These are phyloP conservation scores for Dothiorella sarmentorum DNA, from an alignment of 2,329 filamentous ascomycete genomes.

Conservation along the genomic window DNA sequence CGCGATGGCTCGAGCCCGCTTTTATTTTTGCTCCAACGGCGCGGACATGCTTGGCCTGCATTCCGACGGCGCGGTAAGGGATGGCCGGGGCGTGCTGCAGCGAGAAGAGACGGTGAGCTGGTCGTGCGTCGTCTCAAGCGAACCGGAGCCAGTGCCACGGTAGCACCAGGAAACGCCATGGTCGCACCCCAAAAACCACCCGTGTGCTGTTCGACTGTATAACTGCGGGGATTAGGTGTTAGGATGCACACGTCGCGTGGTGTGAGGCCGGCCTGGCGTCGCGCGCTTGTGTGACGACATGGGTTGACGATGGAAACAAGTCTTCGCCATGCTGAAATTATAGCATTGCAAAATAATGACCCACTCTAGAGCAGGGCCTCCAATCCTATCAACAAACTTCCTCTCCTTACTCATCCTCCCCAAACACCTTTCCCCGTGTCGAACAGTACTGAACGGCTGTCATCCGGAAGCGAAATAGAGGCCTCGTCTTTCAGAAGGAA, in stretches of 20 bases:
- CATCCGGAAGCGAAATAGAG: slow-evolving; percentile 9
- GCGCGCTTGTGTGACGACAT: neutral
- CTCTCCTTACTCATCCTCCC: neutral
- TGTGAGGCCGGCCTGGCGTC: slow-evolving; percentile 11
- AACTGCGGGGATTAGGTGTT: slow-evolving; percentile 5
- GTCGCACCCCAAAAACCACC: neutral
- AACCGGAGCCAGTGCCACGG: slow-evolving; percentile 7
- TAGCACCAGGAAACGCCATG: slow-evolving; percentile 1
- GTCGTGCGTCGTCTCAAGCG: slow-evolving; percentile 13
- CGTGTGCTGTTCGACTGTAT: neutral
- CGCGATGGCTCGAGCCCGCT: slow-evolving; percentile 4
- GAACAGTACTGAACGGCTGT: slow-evolving; percentile 9
- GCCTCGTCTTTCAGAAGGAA: slow-evolving; percentile 1
- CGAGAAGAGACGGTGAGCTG: slow-evolving; percentile 10
- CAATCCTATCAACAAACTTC: slow-evolving; percentile 4
- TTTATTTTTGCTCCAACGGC: slow-evolving; percentile 2
- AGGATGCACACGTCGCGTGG: slow-evolving; percentile 9
- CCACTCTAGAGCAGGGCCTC: slow-evolving; percentile 1
- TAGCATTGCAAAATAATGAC: slow-evolving; percentile 9
- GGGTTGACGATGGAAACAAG: too few relatives aligned
- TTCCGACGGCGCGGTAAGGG: slow-evolving; percentile 12
- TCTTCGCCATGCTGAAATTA: slow-evolving; percentile 12
- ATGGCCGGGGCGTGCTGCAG: neutral
- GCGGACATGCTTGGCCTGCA: neutral
- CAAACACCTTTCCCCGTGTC: neutral